Evolutionary conservation across 371 early-diverging fungal genomes (phyloP), one percentile per base, ranked within the genome.

Genomic region (Haplosporangium sp.): DNA sequence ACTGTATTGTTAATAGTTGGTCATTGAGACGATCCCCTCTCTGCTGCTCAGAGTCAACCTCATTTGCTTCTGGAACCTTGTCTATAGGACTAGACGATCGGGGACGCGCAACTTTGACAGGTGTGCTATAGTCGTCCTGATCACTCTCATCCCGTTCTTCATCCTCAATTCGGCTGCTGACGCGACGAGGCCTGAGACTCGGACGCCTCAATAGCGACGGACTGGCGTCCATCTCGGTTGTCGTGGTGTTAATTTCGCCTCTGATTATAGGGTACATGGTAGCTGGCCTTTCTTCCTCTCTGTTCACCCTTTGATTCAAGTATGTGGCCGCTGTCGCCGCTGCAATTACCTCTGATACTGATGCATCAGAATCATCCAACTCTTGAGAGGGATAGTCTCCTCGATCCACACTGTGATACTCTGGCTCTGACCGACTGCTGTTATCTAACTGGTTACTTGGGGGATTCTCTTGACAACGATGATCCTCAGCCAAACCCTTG

Each of bases 121-220:
- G 29, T 29, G 29, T 29, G 29, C 29, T 29, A 29, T 29, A 29
- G 2, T 29, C 29, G 4, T 29, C 29, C 29, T 29, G 29, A 4
- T 29, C 29, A n/a, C 50, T 20, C 36, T 23, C 13, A 21, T 29
- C 6, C 4, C 46, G 46, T 12, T 57, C 59, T 14, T 64, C 58
- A 18, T 60, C 48, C 11, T 72, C 80, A 7, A 72, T 50, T 2
- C 73, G 73, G 29, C 73, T 79, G 53, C 80, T 79, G 42, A 79
- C 55, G 1, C 65, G 56, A 6, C 73, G 80, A n/a, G 80, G 73
- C 10, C 80, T 73, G 6, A 79, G 59, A 36, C 59, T 62, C 0
- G 69, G 80, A 55, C 73, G 45, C n/a, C 55, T 56, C 5, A 42
- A 13, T 5, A 62, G 38, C 12, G 61, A 40, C 1, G 36, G 18